Conservation (phyloP, 2,329 filamentous ascomycete species). For the Hymenotorrendiella dingleyae region DNA sequence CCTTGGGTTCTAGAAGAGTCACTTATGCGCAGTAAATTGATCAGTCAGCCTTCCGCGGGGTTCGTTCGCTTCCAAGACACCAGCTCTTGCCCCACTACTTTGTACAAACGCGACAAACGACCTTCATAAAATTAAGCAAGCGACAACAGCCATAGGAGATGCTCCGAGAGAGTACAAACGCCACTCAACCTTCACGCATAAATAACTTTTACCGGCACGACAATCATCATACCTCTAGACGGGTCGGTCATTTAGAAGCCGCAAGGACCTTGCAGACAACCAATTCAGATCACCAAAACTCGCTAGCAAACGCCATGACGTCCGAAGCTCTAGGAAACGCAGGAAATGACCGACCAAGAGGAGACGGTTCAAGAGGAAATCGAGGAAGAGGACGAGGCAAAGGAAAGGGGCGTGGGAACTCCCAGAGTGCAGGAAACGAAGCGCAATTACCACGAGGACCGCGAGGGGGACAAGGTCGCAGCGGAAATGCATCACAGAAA, state of each 20-base stretch:
- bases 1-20: background rate
- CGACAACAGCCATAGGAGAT: background rate
- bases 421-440: background rate
- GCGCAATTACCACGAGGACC: constrained; percentile 16
- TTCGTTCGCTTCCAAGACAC: background rate
- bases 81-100: constrained; percentile 6
- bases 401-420: constrained; percentile 17
- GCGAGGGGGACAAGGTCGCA: constrained; percentile 10
- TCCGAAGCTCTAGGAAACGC: constrained; percentile 27
- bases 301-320: constrained; percentile 5
- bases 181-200: no score
- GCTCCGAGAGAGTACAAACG: no score
- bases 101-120: no score
- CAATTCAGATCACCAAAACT: background rate
- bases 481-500: constrained; percentile 8
- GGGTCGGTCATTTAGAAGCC: no score
- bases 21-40: background rate
- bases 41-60: constrained; percentile 1
- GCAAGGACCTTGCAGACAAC: background rate
- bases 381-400: constrained; percentile 34
- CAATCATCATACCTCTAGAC: no score
- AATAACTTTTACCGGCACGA: no score
- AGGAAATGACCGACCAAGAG: constrained; percentile 21
- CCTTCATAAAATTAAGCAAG: constrained; percentile 2
- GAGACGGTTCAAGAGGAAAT: constrained; percentile 33